Conservation (phyloP, 2,329 filamentous ascomycete genomes). For the Microdochium paspali region DNA sequence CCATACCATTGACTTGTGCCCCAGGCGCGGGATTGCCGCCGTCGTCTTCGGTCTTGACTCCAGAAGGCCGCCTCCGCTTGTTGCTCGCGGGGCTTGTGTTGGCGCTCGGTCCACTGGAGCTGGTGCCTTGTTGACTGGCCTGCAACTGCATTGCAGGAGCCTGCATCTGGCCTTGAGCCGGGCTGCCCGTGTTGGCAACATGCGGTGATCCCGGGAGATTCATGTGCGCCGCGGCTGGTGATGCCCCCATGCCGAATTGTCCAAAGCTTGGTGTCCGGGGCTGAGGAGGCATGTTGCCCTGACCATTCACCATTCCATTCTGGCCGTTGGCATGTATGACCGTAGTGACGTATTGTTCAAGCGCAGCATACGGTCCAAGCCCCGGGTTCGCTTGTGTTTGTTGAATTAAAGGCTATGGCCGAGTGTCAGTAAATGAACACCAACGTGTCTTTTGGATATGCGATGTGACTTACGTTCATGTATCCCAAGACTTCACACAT, state of each 20-base stretch:
- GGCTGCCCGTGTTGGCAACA: constrained; percentile 35
- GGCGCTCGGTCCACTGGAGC: constrained; percentile 55
- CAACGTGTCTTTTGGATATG: background rate
- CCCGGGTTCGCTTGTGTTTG: constrained; percentile 46
- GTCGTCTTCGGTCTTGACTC: constrained; percentile 49
- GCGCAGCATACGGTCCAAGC: constrained; percentile 45
- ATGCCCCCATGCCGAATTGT: constrained; percentile 50
- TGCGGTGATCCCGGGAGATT: constrained; percentile 55
- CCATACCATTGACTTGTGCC: constrained; percentile 40
- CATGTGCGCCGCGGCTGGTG: constrained; percentile 50
- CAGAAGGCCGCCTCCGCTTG: constrained; percentile 47
- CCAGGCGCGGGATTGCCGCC: constrained; percentile 34
- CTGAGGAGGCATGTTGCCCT: constrained; percentile 32
- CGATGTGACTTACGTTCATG: constrained; percentile 37
- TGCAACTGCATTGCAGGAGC: constrained; percentile 58
- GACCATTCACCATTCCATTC: constrained; percentile 34
- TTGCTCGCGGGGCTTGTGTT: constrained; percentile 56
- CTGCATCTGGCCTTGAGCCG: constrained; percentile 52
- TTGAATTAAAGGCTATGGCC: constrained; percentile 39
- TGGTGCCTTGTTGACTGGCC: constrained; percentile 59
- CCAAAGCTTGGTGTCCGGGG: constrained; percentile 45
- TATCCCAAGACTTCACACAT: constrained; percentile 58
- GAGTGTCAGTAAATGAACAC: constrained; percentile 2
- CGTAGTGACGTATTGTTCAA: constrained; percentile 48
- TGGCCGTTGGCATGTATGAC: constrained; percentile 29